These are phyloP conservation scores for Inga laurina DNA, from an alignment of 306 rosid species.

Conservation along the genomic window DNA sequence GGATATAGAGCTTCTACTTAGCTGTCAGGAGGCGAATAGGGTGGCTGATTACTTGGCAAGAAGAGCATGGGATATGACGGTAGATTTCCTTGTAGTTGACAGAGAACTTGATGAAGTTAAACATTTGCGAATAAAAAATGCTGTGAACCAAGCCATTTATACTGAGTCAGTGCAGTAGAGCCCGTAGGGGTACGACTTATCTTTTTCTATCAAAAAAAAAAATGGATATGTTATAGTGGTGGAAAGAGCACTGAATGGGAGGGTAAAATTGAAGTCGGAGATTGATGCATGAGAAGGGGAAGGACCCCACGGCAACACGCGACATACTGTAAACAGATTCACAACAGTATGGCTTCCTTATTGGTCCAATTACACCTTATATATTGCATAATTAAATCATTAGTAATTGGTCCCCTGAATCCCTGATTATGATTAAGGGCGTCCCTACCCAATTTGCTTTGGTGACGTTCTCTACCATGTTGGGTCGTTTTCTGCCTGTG, in stretches of 20 bases:
- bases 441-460: constrained; percentile 33
- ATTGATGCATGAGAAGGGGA: background rate
- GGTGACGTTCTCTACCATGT: constrained; percentile 33
- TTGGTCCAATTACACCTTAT: background rate
- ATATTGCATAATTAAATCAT: background rate
- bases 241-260: background rate
- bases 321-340: constrained; percentile 52
- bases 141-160: too few relatives aligned
- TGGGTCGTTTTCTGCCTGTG: constrained; percentile 50
- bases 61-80: too few relatives aligned
- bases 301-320: background rate
- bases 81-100: too few relatives aligned
- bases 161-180: too few relatives aligned
- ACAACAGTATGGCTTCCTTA: constrained; percentile 36
- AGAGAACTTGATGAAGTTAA: too few relatives aligned
- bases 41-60: too few relatives aligned
- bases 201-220: too few relatives aligned
- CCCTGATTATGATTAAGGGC: background rate
- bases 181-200: too few relatives aligned
- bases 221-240: background rate
- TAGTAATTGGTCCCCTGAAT: background rate
- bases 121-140: too few relatives aligned
- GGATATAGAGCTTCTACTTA: too few relatives aligned
- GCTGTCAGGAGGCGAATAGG: too few relatives aligned
- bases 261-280: background rate